Evolutionary conservation across 202 grass and related monocot genomes (phyloP).

Genomic region (Schoenoplectus tabernaemontani): DNA sequence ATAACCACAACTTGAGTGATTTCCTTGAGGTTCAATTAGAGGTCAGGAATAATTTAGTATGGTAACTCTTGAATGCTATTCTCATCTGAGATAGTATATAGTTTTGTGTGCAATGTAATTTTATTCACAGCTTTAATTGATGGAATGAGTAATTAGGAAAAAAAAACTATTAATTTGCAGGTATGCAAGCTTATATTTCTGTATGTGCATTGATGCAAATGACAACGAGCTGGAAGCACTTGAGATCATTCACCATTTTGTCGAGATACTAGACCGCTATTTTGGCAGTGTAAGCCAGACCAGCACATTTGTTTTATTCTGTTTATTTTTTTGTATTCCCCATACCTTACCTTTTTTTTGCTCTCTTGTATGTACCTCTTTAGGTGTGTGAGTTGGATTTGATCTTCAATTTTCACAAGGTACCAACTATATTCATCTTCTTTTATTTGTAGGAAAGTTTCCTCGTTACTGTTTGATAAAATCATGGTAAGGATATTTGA

Average conservation of each 20-base stretch:
- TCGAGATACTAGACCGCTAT: slow-evolving; percentile 93
- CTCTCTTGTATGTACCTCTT: slow-evolving; percentile 8
- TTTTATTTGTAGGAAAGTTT: background rate
- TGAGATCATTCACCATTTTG: slow-evolving; percentile 98
- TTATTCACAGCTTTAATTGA: background rate
- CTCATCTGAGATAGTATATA: background rate
- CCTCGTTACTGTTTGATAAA: background rate
- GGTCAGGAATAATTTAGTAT: background rate
- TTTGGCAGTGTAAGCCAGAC: slow-evolving; percentile 96
- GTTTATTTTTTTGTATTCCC: background rate
- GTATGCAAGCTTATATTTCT: slow-evolving; percentile 98
- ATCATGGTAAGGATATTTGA: background rate
- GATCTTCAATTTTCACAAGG: slow-evolving; percentile 99
- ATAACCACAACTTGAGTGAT: background rate
- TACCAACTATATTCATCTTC: slow-evolving; percentile 24
- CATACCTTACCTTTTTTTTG: background rate
- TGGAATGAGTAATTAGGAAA: background rate
- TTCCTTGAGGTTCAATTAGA: background rate
- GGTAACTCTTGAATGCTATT: background rate
- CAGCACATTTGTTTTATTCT: background rate
- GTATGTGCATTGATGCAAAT: slow-evolving; percentile 93
- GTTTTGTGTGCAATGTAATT: background rate
- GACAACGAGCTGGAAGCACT: slow-evolving; percentile 95
- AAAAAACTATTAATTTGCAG: slow-evolving; percentile 27
- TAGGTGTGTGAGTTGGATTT: slow-evolving; percentile 98